Evolutionary conservation across 2,329 filamentous ascomycete genomes (phyloP).

Genomic region (Volutella citrinella): DNA sequence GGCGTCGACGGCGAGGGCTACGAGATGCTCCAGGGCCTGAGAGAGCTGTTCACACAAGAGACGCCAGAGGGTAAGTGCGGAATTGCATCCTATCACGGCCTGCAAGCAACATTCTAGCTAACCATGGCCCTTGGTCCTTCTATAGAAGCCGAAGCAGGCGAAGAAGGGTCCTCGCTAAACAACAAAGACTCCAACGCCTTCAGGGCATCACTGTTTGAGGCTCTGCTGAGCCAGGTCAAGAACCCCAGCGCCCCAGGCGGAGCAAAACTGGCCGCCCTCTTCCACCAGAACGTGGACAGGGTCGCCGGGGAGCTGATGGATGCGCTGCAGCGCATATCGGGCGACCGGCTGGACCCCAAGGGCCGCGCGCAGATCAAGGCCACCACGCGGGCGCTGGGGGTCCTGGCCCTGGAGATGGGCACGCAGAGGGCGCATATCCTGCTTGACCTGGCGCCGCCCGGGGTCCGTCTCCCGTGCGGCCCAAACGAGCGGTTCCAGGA

Average conservation of each 20-base stretch:
- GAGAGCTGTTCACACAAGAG: slow-evolving; percentile 5
- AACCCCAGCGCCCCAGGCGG: slow-evolving; percentile 1
- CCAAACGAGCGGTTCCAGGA: slow-evolving; percentile 7
- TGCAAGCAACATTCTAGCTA: no score
- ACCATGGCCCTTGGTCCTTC: no score
- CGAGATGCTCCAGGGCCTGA: slow-evolving; percentile 5
- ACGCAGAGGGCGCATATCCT: slow-evolving; percentile 11
- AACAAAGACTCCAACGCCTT: slow-evolving; percentile 10
- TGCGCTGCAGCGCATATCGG: slow-evolving; percentile 1
- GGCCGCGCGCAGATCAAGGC: slow-evolving; percentile 5
- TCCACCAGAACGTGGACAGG: slow-evolving; percentile 3
- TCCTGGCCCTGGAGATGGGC: slow-evolving; percentile 12
- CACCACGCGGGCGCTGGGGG: slow-evolving; percentile 8
- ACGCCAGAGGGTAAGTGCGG: slow-evolving; percentile 3
- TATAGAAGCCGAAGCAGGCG: no score
- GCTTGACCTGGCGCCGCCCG: no score
- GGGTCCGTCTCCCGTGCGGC: no score
- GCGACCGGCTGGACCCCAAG: not conserved
- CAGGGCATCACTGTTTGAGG: slow-evolving; percentile 8
- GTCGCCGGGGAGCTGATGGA: slow-evolving; percentile 6
- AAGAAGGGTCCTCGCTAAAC: no score
- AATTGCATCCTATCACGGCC: not conserved
- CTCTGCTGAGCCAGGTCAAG: slow-evolving; percentile 2
- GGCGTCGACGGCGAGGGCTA: slow-evolving; percentile 6
- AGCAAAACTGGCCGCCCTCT: slow-evolving; percentile 3